phyloP scores from a whole-genome alignment of 208 protist genomes.

The Zelonia costaricensis region DNA sequence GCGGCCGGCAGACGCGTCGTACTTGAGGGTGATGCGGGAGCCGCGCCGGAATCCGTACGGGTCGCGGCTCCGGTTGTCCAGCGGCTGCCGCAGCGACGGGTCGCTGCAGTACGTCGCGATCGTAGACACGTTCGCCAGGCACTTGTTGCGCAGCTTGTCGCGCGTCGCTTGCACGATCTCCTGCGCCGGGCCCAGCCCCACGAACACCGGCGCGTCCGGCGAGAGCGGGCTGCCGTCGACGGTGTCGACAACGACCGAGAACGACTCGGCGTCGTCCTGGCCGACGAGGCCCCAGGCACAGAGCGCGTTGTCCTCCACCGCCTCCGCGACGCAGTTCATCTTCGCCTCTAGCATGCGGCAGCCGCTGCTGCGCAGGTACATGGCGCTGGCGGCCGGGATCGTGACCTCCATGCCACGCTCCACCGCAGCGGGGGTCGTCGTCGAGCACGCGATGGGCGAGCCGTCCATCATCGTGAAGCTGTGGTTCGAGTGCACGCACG shows the following conservation, averaged over 20 bases:
- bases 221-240: slow-evolving; percentile 55
- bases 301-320: slow-evolving; percentile 66
- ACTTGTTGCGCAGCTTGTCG: slow-evolving; percentile 67
- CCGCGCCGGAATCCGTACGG: slow-evolving; percentile 76
- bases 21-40: slow-evolving; percentile 71
- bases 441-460: slow-evolving; percentile 54
- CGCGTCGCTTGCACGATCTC: slow-evolving; percentile 68
- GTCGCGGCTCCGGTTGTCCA: slow-evolving; percentile 53
- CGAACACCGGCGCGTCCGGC: slow-evolving; percentile 60
- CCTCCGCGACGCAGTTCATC: slow-evolving; percentile 77
- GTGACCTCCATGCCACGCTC: slow-evolving; percentile 69
- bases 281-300: slow-evolving; percentile 83
- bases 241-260: slow-evolving; percentile 76
- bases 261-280: slow-evolving; percentile 28
- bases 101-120: slow-evolving; percentile 72
- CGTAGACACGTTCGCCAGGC: slow-evolving; percentile 34
- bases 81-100: slow-evolving; percentile 54
- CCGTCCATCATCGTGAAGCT: slow-evolving; percentile 85
- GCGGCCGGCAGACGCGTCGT: slow-evolving; percentile 42
- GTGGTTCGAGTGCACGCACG: slow-evolving; percentile 84
- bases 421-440: slow-evolving; percentile 42
- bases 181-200: slow-evolving; percentile 64
- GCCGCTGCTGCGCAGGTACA: slow-evolving; percentile 83
- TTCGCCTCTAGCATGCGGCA: slow-evolving; percentile 68
- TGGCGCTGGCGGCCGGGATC: slow-evolving; percentile 51